A percentile compares a stretch with the other conserved stretches of the same genome.
These are phyloP conservation scores for Paratinospora sagittata DNA, from an alignment of 164 flowering plant genomes.

Conservation along the genomic window DNA sequence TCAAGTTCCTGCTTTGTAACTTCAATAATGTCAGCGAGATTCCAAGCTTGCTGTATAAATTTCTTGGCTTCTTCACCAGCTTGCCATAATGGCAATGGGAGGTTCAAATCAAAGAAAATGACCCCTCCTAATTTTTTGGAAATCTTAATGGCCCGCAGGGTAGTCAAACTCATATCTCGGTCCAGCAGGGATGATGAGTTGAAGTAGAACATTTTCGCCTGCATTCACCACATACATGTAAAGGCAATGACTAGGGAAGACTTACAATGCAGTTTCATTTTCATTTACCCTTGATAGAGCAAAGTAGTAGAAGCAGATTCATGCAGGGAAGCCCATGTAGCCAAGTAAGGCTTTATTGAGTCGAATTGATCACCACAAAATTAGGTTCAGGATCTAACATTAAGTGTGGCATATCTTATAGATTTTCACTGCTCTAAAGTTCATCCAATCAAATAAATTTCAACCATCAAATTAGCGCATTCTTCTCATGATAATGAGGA, in stretches of 20 bases:
- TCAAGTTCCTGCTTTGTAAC: conserved; percentile 95
- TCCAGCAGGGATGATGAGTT: conserved; percentile 77
- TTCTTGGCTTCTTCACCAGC: conserved; percentile 67
- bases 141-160: conserved; percentile 60
- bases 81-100: conserved; percentile 86
- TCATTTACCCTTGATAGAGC: too few relatives aligned
- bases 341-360: neutral
- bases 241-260: neutral
- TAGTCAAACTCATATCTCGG: conserved; percentile 56
- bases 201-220: conserved; percentile 96
- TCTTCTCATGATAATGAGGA: neutral
- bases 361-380: neutral
- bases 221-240: conserved; percentile 18
- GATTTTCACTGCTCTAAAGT: too few relatives aligned
- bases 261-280: too few relatives aligned
- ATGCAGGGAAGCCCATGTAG: neutral
- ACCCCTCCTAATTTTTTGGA: conserved; percentile 60
- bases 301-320: too few relatives aligned
- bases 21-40: conserved; percentile 72
- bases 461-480: too few relatives aligned
- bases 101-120: conserved; percentile 81
- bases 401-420: neutral
- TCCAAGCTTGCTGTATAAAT: conserved; percentile 66
- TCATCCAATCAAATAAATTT: too few relatives aligned
- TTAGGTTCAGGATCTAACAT: neutral